Percentiles rank a stretch among this genome's conserved stretches.
These are phyloP conservation scores for Talaromyces sp. DNA, from an alignment of 2,329 filamentous ascomycete genomes.

Conservation along the genomic window DNA sequence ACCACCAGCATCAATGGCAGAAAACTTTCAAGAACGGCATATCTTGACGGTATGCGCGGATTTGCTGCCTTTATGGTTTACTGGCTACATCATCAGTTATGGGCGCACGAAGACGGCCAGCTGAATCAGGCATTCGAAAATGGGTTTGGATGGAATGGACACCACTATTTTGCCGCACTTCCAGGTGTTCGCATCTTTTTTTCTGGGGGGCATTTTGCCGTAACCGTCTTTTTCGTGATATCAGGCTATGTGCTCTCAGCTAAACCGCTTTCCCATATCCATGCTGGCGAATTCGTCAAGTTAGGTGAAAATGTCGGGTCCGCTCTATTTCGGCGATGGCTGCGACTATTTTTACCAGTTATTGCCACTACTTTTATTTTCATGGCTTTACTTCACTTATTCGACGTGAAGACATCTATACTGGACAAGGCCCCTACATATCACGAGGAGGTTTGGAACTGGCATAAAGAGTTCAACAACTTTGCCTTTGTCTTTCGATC, in stretches of 20 bases:
- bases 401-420: constrained; percentile 42
- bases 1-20: background rate
- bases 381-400: constrained; percentile 49
- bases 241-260: constrained; percentile 49
- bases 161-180: constrained; percentile 48
- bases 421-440: constrained; percentile 37
- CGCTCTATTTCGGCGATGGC: constrained; percentile 47
- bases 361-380: constrained; percentile 52
- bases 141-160: constrained; percentile 10
- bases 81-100: constrained; percentile 55
- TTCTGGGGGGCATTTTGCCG: constrained; percentile 57
- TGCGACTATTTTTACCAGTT: constrained; percentile 48
- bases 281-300: constrained; percentile 33
- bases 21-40: constrained; percentile 48
- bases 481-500: constrained; percentile 62
- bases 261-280: constrained; percentile 41
- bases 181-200: constrained; percentile 58
- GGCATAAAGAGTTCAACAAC: constrained; percentile 58
- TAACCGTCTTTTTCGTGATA: constrained; percentile 49
- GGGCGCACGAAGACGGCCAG: constrained; percentile 47
- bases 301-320: constrained; percentile 43
- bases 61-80: constrained; percentile 65
- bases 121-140: constrained; percentile 42
- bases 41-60: constrained; percentile 60
- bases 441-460: constrained; percentile 47